A percentile compares a stretch with the other conserved stretches of the same genome.
Evolutionary conservation across 1,284 basidiomycete species (phyloP).

Genomic region (Boletellus dicymbophilus): DNA sequence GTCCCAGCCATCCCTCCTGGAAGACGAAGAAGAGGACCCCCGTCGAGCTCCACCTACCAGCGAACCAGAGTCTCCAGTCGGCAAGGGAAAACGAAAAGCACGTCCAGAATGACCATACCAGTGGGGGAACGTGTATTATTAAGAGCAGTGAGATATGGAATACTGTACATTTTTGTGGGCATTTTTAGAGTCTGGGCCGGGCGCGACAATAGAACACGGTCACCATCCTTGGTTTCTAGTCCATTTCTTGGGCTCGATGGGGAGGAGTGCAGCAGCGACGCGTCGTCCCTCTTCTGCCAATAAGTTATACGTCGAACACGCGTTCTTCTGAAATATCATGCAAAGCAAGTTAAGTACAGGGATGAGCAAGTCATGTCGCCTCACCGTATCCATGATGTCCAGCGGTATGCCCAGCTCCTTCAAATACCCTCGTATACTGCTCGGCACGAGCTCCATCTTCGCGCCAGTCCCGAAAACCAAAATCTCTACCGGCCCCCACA

Average conservation of each 20-base stretch:
- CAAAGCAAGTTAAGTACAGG: too few relatives aligned
- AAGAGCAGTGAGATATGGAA: conserved; percentile 6
- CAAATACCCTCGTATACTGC: conserved; percentile 67
- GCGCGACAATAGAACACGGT: not conserved
- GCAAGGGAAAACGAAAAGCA: conserved; percentile 53
- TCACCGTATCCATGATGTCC: conserved; percentile 93
- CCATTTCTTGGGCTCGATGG: conserved; percentile 36
- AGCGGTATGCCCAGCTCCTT: conserved; percentile 84
- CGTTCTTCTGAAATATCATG: conserved; percentile 56
- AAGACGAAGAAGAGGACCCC: conserved; percentile 47
- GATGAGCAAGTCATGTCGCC: conserved; percentile 21
- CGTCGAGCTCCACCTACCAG: conserved; percentile 16
- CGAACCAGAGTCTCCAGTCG: conserved; percentile 19
- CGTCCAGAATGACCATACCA: conserved; percentile 25
- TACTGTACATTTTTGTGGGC: conserved; percentile 21
- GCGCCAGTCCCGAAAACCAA: conserved; percentile 88
- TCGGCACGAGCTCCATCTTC: conserved; percentile 72
- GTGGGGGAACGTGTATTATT: conserved; percentile 10
- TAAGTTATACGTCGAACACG: conserved; percentile 93
- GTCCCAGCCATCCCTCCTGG: conserved; percentile 39
- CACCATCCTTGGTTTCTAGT: conserved; percentile 8
- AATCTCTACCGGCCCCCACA: conserved; percentile 87
- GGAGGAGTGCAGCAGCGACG: conserved; percentile 88
- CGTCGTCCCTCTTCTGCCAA: conserved; percentile 90
- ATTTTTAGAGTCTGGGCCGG: not conserved